These are phyloP conservation scores for Cryptosporidium meleagridis DNA, from an alignment of 169 alveolate species.

Conservation along the genomic window DNA sequence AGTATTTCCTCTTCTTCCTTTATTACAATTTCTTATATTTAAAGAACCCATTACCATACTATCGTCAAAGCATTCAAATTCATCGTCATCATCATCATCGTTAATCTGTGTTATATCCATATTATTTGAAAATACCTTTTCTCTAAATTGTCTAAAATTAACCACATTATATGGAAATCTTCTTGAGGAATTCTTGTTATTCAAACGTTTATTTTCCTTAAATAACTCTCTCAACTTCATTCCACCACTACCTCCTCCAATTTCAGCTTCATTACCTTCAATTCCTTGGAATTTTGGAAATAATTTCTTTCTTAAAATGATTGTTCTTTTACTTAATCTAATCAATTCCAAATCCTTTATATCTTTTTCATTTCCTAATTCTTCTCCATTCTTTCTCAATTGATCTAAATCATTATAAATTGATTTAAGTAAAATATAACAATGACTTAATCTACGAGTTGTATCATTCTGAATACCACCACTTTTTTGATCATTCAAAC, in stretches of 20 bases:
- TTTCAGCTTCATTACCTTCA: background rate
- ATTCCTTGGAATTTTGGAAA: constrained; percentile 1
- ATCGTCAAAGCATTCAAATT: background rate
- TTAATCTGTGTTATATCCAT: constrained; percentile 76
- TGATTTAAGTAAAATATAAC: constrained; percentile 35
- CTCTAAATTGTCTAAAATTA: constrained; percentile 77
- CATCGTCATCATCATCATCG: constrained; percentile 46
- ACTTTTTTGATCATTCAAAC: constrained; percentile 51
- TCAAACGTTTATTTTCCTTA: background rate
- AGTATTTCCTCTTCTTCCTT: background rate
- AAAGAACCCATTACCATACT: background rate
- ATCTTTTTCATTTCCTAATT: background rate
- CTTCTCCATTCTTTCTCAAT: background rate
- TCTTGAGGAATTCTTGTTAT: background rate
- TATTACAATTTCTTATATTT: background rate
- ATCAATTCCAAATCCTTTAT: background rate
- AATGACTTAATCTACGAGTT: constrained; percentile 46
- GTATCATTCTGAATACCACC: constrained; percentile 66
- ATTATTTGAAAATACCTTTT: constrained; percentile 64
- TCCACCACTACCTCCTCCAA: background rate
- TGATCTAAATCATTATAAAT: constrained; percentile 22
- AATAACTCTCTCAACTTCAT: background rate
- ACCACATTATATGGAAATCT: constrained; percentile 33
- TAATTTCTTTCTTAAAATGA: background rate
- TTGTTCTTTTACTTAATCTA: constrained; percentile 1